These are phyloP conservation scores for Paratrypanosoma confusum DNA, from an alignment of 208 protist species.

Conservation along the genomic window DNA sequence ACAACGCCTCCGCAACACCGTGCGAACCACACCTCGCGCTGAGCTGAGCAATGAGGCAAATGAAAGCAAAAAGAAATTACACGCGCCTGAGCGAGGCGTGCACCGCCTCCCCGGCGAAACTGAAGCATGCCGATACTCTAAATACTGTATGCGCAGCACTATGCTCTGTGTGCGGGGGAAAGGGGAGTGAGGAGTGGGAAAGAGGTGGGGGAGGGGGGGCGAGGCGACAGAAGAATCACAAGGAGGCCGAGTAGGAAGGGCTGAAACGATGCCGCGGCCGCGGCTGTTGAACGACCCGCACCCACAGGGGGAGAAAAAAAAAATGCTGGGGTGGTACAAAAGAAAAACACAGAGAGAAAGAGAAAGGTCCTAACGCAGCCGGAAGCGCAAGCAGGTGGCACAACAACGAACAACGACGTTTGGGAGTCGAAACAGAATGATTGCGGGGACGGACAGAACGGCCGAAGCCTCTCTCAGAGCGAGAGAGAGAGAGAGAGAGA, in stretches of 20 bases:
- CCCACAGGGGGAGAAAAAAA: too few relatives aligned
- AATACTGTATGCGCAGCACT: too few relatives aligned
- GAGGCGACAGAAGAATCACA: constrained; percentile 2
- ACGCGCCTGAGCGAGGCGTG: too few relatives aligned
- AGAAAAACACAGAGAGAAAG: constrained; percentile 11
- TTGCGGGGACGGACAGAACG: background rate
- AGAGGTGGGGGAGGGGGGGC: background rate
- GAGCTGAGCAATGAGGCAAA: too few relatives aligned
- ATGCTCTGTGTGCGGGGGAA: background rate
- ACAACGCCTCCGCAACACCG: too few relatives aligned
- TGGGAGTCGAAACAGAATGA: constrained; percentile 5
- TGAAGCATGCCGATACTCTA: too few relatives aligned
- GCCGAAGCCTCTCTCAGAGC: background rate
- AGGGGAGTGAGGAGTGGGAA: background rate
- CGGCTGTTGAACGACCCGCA: too few relatives aligned
- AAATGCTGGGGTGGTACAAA: background rate
- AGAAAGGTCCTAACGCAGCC: background rate
- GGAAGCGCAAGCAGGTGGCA: background rate
- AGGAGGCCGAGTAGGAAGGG: background rate
- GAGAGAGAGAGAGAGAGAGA: constrained; percentile 1
- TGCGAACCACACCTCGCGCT: too few relatives aligned
- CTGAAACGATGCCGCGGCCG: too few relatives aligned
- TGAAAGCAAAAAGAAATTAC: too few relatives aligned
- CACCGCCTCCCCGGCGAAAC: too few relatives aligned
- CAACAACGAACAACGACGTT: constrained; percentile 2